Evolutionary conservation across 148 eudicot genomes (phyloP), one percentile per base, ranked within the genome.

Genomic region (Rhododendron williamsianum): DNA sequence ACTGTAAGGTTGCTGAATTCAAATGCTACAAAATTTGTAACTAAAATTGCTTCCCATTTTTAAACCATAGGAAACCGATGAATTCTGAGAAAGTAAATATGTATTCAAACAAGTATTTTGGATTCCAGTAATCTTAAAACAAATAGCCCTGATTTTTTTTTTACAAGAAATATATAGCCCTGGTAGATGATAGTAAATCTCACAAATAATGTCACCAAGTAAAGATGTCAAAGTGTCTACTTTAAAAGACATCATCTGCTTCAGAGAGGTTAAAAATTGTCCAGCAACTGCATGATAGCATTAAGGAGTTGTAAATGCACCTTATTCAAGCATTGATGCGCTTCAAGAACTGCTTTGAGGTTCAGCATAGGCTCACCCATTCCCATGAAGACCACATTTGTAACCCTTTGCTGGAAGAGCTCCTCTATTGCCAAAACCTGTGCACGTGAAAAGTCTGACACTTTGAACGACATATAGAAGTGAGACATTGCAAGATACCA

Each of bases 361-460:
- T 97, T 97, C 86, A 97, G 88, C 99, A 97, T 97, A 25, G 99
- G 99, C 91, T 97, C 99, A 46, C 98, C 99, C 99, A 97, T 97
- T 73, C 99, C 99, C 99, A 97, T 97, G 86, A 97, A 97, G 82
- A 97, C 99, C 52, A 97, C 94, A 89, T 95, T 97, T 45, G 98
- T 93, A 74, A 97, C 99, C 82, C 99, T 93, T 60, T 89, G 93
- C 86, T 94, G 89, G 88, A 97, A 95, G 65, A 92, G 0, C 85
- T 94, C 98, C 87, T 97, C 99, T 87, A 97, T 90, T 73, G 98
- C 99, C 91, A 97, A 91, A 46, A 97, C 99, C 99, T 97, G 93
- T 76, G 87, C 25, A 27, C 21, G 60, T 71, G 74, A 21, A 33
- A 79, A 25, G 58, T 71, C 80, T 69, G 69, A 65, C 38, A 25